These are phyloP conservation scores for Talaromyces proteolyticus DNA, from an alignment of 495 filamentous ascomycete species.

Conservation along the genomic window DNA sequence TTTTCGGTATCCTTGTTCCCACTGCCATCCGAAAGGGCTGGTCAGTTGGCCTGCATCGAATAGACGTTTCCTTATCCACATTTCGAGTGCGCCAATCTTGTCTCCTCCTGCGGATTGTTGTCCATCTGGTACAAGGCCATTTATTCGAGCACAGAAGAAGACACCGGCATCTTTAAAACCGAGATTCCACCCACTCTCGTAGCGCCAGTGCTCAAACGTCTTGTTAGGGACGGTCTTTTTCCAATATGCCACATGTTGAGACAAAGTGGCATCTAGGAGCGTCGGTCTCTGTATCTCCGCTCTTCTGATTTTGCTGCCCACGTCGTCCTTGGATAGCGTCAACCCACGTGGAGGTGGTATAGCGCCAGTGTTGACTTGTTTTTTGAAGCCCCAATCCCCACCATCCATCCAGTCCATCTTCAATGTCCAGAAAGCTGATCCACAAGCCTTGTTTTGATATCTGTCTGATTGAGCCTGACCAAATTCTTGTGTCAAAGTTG, in stretches of 20 bases:
- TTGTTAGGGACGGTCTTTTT: conserved; percentile 27
- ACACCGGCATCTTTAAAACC: conserved; percentile 42
- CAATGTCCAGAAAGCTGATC: conserved; percentile 47
- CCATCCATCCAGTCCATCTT: conserved; percentile 51
- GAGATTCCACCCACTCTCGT: conserved; percentile 44
- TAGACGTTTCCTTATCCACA: conserved; percentile 49
- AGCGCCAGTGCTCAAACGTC: conserved; percentile 43
- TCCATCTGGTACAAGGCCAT: conserved; percentile 10
- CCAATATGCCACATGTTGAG: conserved; percentile 39
- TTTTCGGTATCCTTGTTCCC: conserved; percentile 44
- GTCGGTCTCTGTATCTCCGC: conserved; percentile 24
- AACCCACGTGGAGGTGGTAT: conserved; percentile 29
- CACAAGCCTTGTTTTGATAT: conserved; percentile 38
- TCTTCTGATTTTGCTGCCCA: conserved; percentile 17
- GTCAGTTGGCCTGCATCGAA: conserved; percentile 30
- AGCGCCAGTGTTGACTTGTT: conserved; percentile 33
- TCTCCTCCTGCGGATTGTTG: conserved; percentile 17
- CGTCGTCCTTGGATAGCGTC: conserved; percentile 19
- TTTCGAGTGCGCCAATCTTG: conserved; percentile 46
- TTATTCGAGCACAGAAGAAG: conserved; percentile 35
- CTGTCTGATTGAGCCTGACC: conserved; percentile 35
- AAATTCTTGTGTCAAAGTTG: conserved; percentile 32
- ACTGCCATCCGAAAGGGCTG: conserved; percentile 41
- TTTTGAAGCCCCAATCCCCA: conserved; percentile 48
- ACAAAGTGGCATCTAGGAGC: conserved; percentile 18